Conservation (phyloP, 2,329 filamentous ascomycete genomes). For the Trichoderma sp. region DNA sequence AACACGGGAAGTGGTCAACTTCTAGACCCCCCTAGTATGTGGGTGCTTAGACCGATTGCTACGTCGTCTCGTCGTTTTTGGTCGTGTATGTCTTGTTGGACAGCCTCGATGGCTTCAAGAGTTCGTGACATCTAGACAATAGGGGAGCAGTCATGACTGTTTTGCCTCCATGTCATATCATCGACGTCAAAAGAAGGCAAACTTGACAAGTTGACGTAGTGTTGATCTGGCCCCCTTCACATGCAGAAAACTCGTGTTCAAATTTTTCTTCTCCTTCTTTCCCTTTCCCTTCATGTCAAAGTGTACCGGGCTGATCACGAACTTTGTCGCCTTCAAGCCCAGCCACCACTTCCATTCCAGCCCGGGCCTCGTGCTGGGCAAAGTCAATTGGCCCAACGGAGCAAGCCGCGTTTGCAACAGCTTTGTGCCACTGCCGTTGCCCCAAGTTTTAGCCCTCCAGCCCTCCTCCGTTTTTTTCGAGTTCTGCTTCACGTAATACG, state of each 20-base stretch:
- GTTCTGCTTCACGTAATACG: not conserved
- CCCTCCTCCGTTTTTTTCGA: not conserved
- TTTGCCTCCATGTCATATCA: too few relatives aligned
- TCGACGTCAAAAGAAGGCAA: too few relatives aligned
- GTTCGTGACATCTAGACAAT: not conserved
- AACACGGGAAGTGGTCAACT: too few relatives aligned
- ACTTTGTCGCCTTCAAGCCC: constrained; percentile 19
- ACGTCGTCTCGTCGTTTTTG: not conserved
- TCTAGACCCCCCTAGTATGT: not conserved
- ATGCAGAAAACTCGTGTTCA: not conserved
- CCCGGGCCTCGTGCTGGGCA: not conserved
- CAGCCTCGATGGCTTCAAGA: not conserved
- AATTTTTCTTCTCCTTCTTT: not conserved
- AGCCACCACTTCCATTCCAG: constrained; percentile 13
- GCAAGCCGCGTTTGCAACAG: constrained; percentile 9
- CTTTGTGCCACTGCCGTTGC: constrained; percentile 21
- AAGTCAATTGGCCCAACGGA: constrained; percentile 18
- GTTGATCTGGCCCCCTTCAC: too few relatives aligned
- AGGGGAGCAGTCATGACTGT: too few relatives aligned
- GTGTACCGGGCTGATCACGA: not conserved
- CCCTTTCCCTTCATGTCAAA: not conserved
- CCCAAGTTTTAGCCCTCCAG: constrained; percentile 1
- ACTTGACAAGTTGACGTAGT: too few relatives aligned
- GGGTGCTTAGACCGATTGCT: constrained; percentile 12
- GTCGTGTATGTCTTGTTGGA: not conserved